Conservation (phyloP, 345 rosid genomes). For the Dipteronia sinensis region DNA sequence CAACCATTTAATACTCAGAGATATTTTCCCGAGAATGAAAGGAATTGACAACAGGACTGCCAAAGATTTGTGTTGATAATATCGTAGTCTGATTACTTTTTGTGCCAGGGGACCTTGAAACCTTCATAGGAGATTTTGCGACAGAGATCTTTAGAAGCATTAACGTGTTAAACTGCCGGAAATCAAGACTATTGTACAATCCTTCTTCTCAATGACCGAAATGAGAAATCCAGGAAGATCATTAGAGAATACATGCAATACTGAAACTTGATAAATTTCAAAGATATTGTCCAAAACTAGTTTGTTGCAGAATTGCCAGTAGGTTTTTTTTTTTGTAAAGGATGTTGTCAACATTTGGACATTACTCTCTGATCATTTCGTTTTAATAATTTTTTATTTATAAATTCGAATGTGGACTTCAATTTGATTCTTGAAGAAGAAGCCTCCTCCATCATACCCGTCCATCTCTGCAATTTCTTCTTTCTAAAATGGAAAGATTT, state of each 20-base stretch:
- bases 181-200: background rate
- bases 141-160: background rate
- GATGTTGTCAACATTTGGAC: too few species aligned
- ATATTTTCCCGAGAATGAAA: conserved; percentile 36
- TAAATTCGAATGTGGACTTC: too few species aligned
- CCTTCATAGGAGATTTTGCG: background rate
- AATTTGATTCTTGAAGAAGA: too few species aligned
- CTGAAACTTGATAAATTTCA: background rate
- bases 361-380: too few species aligned
- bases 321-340: too few species aligned
- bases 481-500: too few species aligned
- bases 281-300: background rate
- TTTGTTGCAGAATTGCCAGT: background rate
- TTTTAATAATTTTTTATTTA: too few species aligned
- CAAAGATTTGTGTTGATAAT: background rate
- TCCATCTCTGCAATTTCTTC: too few species aligned
- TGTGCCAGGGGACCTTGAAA: background rate
- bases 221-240: background rate
- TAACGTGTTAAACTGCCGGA: background rate
- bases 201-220: background rate
- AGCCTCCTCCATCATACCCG: too few species aligned
- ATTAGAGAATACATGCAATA: background rate
- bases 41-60: conserved; percentile 16
- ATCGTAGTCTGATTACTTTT: too few species aligned
- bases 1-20: conserved; percentile 59